A percentile compares a stretch with the other conserved stretches of the same genome.
These are phyloP conservation scores for Ambrosia trifida DNA, from an alignment of 129 eudicot species.

Conservation along the genomic window DNA sequence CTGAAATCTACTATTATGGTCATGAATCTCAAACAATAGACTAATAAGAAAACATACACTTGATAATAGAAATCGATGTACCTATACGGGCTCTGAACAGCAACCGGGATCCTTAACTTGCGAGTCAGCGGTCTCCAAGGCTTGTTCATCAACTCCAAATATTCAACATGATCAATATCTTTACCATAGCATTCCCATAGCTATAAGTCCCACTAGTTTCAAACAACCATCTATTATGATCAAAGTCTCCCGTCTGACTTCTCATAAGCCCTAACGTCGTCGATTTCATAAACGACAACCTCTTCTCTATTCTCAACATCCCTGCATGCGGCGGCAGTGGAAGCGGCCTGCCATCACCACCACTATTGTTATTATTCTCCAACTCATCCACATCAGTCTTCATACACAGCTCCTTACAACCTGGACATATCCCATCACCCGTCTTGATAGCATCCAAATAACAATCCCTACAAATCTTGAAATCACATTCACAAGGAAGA, in stretches of 20 bases:
- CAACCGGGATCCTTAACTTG: constrained; percentile 83
- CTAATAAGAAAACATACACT: constrained; percentile 2
- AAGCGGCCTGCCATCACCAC: constrained; percentile 43
- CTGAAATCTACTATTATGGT: background rate
- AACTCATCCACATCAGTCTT: constrained; percentile 59
- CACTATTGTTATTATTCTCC: constrained; percentile 25
- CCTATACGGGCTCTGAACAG: constrained; percentile 87
- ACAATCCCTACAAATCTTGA: constrained; percentile 89
- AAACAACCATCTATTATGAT: constrained; percentile 80
- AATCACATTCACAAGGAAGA: constrained; percentile 92
- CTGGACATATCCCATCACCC: constrained; percentile 78
- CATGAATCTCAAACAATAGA: background rate
- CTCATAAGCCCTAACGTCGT: constrained; percentile 76
- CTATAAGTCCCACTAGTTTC: constrained; percentile 87
- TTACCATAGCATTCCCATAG: constrained; percentile 80
- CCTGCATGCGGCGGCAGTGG: constrained; percentile 66
- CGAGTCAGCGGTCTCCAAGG: constrained; percentile 98
- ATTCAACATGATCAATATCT: constrained; percentile 49
- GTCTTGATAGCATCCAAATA: constrained; percentile 77
- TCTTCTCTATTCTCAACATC: constrained; percentile 67
- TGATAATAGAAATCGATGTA: constrained; percentile 32
- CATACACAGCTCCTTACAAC: constrained; percentile 86
- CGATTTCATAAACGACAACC: constrained; percentile 84
- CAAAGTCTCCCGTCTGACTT: too few relatives aligned
- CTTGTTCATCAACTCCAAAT: constrained; percentile 65